Evolutionary conservation across 2,329 filamentous ascomycete genomes (phyloP), one percentile per base, ranked within the genome.

Genomic region (Penicillium brevicompactum): DNA sequence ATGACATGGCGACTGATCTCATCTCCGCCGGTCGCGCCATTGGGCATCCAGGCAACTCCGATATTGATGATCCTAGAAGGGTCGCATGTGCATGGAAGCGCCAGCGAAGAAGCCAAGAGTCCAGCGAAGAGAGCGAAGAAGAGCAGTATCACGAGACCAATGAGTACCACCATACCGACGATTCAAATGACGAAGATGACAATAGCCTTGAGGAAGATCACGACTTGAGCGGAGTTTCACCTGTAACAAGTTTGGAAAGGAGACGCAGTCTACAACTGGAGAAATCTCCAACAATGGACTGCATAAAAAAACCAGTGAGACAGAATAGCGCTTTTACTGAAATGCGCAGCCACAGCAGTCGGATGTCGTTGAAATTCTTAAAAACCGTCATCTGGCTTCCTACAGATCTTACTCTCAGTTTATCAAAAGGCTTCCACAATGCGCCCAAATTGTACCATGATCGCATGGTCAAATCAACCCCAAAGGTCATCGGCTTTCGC

Each of bases 371-470:
- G 24, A 85, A 86, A 16, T 88, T 94, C 49, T 84, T 93, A 8
- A 84, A 83, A 8, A 86, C 89, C 4, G 85, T 91, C 5, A 80
- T 93, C 57, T 92, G 90, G 66, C 88, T 87, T 4, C 92, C 92
- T 0, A 88, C 95, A 82, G 91, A 95, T 69, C 88, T 96, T 57
- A 90, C 90, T 40, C 76, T 96, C 38, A 90, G 89, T 1, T 75
- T 96, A 24, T 89, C 92, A 0, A 89, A 89, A 70, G 92, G 92
- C 0, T 95, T 96, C 69, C 88, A 93, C 68, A 96, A 96, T 67
- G 87, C 89, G 7, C 92, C 92, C 0, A 87, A 85, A 62, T 78
- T 96, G 1, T 96, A 96, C 67, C 90, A 92, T 38, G 92, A 95
- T 65, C 87, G 90, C 1, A 92, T 86, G 1, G 85, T 96, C 0